Evolutionary conservation across 2,329 filamentous ascomycete genomes (phyloP).

Genomic region (Dothidotthia symphoricarpi): DNA sequence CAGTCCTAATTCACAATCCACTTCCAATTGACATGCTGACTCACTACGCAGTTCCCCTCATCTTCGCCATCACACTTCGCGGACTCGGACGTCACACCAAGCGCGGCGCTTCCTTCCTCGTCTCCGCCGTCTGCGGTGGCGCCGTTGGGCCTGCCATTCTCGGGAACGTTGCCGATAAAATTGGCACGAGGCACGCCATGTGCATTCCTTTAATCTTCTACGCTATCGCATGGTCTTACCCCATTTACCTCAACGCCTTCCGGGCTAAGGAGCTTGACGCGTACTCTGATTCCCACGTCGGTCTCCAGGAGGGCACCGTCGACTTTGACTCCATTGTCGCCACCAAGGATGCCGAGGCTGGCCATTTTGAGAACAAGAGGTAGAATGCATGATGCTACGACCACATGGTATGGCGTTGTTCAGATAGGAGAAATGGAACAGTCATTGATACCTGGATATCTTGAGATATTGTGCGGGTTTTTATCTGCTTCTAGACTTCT

Average conservation of each 20-base stretch:
- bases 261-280: conserved; percentile 39
- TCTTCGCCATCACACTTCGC: conserved; percentile 38
- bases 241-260: conserved; percentile 38
- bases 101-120: conserved; percentile 41
- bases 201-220: conserved; percentile 39
- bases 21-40: too few species aligned
- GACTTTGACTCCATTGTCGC: conserved; percentile 28
- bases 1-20: too few species aligned
- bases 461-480: too few species aligned
- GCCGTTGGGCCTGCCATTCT: conserved; percentile 39
- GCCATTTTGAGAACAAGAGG: conserved; percentile 17
- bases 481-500: too few species aligned
- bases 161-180: conserved; percentile 37
- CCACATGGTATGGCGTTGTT: neutral
- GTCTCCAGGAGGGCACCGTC: conserved; percentile 20
- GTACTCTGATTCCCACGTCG: conserved; percentile 35
- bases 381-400: neutral
- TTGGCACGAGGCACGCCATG: conserved; percentile 37
- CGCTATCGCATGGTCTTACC: conserved; percentile 35
- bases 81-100: conserved; percentile 43
- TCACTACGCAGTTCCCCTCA: conserved; percentile 43
- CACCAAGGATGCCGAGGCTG: conserved; percentile 26
- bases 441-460: too few species aligned
- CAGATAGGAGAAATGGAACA: neutral
- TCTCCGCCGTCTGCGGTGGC: conserved; percentile 39